These are phyloP conservation scores for Crithidia acanthocephali DNA, from an alignment of 208 protist species.

Conservation along the genomic window DNA sequence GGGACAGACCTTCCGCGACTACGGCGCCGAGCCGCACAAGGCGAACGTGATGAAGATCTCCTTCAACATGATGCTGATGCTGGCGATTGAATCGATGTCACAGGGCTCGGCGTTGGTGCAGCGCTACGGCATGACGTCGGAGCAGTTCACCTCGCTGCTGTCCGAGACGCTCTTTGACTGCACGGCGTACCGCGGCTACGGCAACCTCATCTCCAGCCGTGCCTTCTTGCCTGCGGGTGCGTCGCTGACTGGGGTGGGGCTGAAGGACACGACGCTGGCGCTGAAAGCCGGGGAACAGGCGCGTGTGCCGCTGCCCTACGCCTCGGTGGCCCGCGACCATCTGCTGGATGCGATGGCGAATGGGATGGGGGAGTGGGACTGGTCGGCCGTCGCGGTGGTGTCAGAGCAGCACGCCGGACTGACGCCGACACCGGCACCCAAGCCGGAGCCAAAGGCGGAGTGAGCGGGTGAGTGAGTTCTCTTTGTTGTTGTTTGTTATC, in stretches of 20 bases:
- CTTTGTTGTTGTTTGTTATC: no score
- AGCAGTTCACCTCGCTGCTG: conserved; percentile 31
- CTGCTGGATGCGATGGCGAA: conserved; percentile 29
- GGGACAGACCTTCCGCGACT: conserved; percentile 35
- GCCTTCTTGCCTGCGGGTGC: conserved; percentile 32
- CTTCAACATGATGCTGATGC: conserved; percentile 43
- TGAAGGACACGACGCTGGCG: conserved; percentile 38
- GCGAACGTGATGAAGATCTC: conserved; percentile 42
- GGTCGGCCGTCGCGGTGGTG: conserved; percentile 33
- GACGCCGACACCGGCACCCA: conserved; percentile 11
- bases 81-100: conserved; percentile 29
- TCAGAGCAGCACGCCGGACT: conserved; percentile 40
- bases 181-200: conserved; percentile 34
- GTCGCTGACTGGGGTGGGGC: conserved; percentile 29
- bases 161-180: conserved; percentile 38
- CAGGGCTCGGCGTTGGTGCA: conserved; percentile 39
- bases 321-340: conserved; percentile 31
- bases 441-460: background rate
- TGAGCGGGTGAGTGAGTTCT: background rate
- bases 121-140: conserved; percentile 28
- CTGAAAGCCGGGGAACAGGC: conserved; percentile 33
- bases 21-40: conserved; percentile 31
- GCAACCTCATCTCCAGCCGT: conserved; percentile 28
- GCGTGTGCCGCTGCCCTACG: conserved; percentile 35
- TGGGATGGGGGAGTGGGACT: conserved; percentile 50